Conservation (phyloP, 2,329 filamentous ascomycete species). For the Lizonia empirigonia region DNA sequence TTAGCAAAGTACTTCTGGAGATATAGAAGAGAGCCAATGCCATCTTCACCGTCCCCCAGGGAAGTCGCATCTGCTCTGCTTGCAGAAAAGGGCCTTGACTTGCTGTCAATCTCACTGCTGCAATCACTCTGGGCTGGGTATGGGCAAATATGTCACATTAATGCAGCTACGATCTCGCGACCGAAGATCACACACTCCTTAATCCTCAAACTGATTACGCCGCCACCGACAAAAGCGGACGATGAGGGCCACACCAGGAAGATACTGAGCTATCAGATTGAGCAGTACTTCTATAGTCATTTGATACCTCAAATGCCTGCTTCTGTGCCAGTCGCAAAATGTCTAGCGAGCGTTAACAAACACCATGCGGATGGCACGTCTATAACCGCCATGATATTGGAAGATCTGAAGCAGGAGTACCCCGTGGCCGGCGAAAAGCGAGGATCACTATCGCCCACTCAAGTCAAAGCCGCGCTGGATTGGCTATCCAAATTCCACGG, state of each 20-base stretch:
- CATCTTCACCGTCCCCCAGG: conserved; percentile 18
- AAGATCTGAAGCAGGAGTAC: conserved; percentile 60
- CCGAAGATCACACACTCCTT: conserved; percentile 46
- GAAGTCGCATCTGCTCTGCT: conserved; percentile 38
- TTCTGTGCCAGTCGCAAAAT: conserved; percentile 57
- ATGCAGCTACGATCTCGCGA: conserved; percentile 40
- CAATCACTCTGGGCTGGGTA: conserved; percentile 58
- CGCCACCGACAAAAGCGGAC: conserved; percentile 49
- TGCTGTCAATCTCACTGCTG: conserved; percentile 37
- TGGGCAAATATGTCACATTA: conserved; percentile 62
- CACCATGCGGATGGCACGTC: conserved; percentile 42
- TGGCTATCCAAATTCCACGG: conserved; percentile 69
- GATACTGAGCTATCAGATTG: conserved; percentile 69
- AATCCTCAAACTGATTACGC: conserved; percentile 66
- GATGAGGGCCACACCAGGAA: conserved; percentile 70
- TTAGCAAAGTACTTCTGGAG: background rate
- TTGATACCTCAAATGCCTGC: conserved; percentile 58
- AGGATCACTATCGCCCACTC: conserved; percentile 52
- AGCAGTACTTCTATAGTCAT: conserved; percentile 68
- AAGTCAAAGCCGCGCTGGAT: conserved; percentile 61
- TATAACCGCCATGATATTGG: conserved; percentile 62
- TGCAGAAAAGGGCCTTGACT: conserved; percentile 27
- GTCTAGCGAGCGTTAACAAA: conserved; percentile 54
- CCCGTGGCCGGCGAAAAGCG: conserved; percentile 64
- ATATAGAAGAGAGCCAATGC: conserved; percentile 47